Evolutionary conservation across 306 rosid genomes (phyloP), one percentile per base, ranked within the genome.

Genomic region (Castanea crenata): DNA sequence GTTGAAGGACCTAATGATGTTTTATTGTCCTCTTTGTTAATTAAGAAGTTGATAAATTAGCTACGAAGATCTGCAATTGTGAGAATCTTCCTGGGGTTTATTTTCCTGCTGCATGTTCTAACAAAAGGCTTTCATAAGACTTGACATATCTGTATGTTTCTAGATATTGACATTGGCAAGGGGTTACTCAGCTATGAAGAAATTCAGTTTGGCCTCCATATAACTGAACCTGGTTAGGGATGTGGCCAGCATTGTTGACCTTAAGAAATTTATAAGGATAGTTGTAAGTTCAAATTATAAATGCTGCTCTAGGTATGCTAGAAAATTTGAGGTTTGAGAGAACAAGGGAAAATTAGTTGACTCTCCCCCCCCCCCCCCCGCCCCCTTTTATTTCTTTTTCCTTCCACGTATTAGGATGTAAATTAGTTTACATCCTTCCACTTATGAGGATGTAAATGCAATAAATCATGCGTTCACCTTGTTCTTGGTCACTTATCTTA

Each of bases 401-500:
- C 54, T 2, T 23, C 25, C 32, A 59, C 54, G 12, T 49, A 12
- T 59, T 10, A 59, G 16, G 5, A 59, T 3, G 70, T 32, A 64
- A 64, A 64, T 31, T 9, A 10, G 27, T 25, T 25, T 25, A 25
- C 27, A 25, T 23, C 5, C 61, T 56, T 56, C 6, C 18, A 56
- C 41, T 35, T 35, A 35, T 56, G 4, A 56, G 23, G n/a, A 56
- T 2, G 68, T 32, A 31, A 64, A 64, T 31, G 9, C n/a, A 32
- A 5, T 12, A 6, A 64, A 14, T 64, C 23, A 14, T 16, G 5
- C 31, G 3, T 31, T 14, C 20, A 64, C 32, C 20, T 64, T 64
- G 70, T 64, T 49, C 51, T 75, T 75, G 62, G 46, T 76, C 71
- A 44, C 25, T 11, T 35, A 32, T 57, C 15, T 78, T 34, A 61